These are phyloP conservation scores for Xylaria longipes DNA, from an alignment of 495 filamentous ascomycete species.

Conservation along the genomic window DNA sequence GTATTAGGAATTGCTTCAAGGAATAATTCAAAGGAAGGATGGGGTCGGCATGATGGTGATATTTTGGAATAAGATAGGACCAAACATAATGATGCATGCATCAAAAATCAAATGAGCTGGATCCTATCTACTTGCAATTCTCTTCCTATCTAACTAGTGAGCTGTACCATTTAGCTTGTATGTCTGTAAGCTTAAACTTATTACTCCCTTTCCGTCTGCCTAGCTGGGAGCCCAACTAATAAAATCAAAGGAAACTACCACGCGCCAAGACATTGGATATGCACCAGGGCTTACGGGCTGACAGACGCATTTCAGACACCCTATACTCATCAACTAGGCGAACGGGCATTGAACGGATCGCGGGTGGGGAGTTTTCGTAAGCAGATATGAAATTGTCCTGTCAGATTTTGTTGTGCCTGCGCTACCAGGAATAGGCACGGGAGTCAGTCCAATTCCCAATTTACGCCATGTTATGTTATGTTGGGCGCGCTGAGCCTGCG, in stretches of 20 bases:
- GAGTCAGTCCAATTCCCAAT: not conserved
- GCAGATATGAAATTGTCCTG: constrained; percentile 1
- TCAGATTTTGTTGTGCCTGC: not conserved
- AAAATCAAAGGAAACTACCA: not conserved
- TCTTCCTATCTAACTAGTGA: not conserved
- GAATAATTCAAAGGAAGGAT: constrained; percentile 18
- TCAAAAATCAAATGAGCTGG: constrained; percentile 19
- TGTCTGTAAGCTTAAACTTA: not conserved
- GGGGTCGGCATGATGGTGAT: not conserved
- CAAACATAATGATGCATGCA: constrained; percentile 23
- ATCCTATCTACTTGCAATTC: constrained; percentile 13
- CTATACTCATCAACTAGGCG: not conserved
- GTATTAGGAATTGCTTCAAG: constrained; percentile 6
- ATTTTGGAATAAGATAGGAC: not conserved
- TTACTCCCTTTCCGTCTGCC: constrained; percentile 16
- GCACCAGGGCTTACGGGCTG: constrained; percentile 20
- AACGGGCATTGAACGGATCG: not conserved
- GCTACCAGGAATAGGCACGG: not conserved
- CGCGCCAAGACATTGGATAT: constrained; percentile 8
- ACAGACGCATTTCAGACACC: not conserved
- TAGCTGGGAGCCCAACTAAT: constrained; percentile 15
- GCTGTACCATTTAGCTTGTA: not conserved
- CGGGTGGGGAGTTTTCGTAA: not conserved
- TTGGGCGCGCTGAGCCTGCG: not conserved
- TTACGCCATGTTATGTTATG: not conserved